Evolutionary conservation across 2,329 filamentous ascomycete species (phyloP).

Genomic region (Ceratocystis ficicola): DNA sequence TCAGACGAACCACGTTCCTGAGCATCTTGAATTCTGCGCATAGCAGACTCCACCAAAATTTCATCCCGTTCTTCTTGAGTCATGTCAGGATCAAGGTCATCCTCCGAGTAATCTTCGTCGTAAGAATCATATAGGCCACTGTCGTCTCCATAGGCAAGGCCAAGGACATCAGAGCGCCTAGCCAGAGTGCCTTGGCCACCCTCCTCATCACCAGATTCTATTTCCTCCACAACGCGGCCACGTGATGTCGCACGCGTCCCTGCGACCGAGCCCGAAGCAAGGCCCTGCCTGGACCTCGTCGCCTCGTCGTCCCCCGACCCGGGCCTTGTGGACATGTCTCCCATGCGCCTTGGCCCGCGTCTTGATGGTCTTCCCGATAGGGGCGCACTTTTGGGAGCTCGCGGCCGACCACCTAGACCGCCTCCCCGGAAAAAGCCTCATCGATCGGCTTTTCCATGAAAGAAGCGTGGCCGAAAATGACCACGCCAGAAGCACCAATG

Average conservation of each 20-base stretch:
- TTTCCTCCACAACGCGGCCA: constrained; percentile 50
- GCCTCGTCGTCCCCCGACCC: constrained; percentile 23
- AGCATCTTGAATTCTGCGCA: constrained; percentile 68
- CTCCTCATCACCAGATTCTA: constrained; percentile 47
- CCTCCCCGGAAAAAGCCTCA: constrained; percentile 99
- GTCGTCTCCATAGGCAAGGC: constrained; percentile 22
- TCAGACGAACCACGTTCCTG: constrained; percentile 64
- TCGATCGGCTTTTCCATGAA: constrained; percentile 98
- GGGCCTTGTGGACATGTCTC: constrained; percentile 24
- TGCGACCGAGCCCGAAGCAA: constrained; percentile 11
- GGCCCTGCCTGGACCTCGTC: not conserved
- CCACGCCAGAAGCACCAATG: constrained; percentile 86
- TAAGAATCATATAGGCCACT: constrained; percentile 9
- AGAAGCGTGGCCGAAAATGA: constrained; percentile 85
- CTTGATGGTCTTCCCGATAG: constrained; percentile 95
- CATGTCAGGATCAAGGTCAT: constrained; percentile 41
- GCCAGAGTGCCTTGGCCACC: constrained; percentile 19
- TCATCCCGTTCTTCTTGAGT: constrained; percentile 57
- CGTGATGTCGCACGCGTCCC: constrained; percentile 17
- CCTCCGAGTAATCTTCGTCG: constrained; percentile 34
- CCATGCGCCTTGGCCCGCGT: constrained; percentile 52
- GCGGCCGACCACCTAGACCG: constrained; percentile 99
- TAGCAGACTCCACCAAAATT: constrained; percentile 60
- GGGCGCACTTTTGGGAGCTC: constrained; percentile 90
- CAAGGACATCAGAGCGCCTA: constrained; percentile 16